Evolutionary conservation across 208 protist species (phyloP), one percentile per base, ranked within the genome.

Genomic region (Acanthamoeba triangularis): DNA sequence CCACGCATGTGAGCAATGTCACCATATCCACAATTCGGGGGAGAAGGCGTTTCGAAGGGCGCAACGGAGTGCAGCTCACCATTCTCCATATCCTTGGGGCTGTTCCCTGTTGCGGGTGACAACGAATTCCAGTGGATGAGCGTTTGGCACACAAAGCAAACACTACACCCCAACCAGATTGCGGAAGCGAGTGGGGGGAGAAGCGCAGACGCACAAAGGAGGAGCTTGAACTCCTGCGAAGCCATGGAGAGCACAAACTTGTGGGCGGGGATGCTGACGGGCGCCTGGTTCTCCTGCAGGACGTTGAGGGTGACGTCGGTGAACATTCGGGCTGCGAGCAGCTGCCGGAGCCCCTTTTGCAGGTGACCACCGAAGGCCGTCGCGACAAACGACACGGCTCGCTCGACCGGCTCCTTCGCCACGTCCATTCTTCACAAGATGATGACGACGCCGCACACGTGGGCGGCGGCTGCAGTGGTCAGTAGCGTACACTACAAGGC

Each of bases 251-350:
- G 37, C 33, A 78, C 16, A 41, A 78, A 78, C 37, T 44, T 78
- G 30, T 78, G 69, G n/a, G 69, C 69, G n/a, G 69, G 69, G 11
- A 78, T 7, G 30, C 69, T 10, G 69, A 78, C 30, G 69, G 69
- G 69, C 33, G 0, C 69, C 11, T 78, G 69, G 30, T n/a, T n/a
- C 23, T 78, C 69, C 37, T 44, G 30, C 13, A 47, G 30, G 23
- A 78, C 69, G 30, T 78, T 78, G 30, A 78, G 69, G 33, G 37
- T 44, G 69, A 78, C 69, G 69, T 78, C 69, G 69, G 69, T n/a
- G n/a, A 78, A 78, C 33, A 78, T 6, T 20, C 16, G n/a, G 7
- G 16, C 30, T 20, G n/a, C n/a, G 30, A 78, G 69, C n/a, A 78
- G 69, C 16, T 78, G 33, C 23, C 30, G n/a, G 30, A 35, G n/a